A percentile compares a stretch with the other conserved stretches of the same genome.
These are phyloP conservation scores for Nicotiana sylvestris DNA, from an alignment of 257 asterid species.

Conservation along the genomic window DNA sequence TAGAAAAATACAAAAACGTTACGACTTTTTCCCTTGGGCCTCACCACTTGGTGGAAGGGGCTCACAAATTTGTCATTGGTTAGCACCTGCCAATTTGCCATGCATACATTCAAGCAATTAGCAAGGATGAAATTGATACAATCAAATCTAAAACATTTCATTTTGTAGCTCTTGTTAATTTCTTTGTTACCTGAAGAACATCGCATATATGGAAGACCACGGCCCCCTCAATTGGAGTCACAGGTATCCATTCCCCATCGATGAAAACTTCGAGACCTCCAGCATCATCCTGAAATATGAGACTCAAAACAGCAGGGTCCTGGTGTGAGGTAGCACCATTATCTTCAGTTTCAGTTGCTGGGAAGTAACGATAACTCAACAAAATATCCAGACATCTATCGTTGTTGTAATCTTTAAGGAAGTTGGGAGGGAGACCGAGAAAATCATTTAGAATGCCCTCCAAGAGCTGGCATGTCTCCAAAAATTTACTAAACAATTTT, in stretches of 20 bases:
- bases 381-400: not conserved
- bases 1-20: constrained; percentile 33
- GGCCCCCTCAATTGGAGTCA: not conserved
- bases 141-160: not conserved
- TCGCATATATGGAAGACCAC: not conserved
- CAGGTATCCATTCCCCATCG: not conserved
- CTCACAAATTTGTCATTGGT: not conserved
- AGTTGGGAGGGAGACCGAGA: not conserved
- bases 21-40: constrained; percentile 4
- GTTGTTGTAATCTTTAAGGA: not conserved
- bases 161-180: not conserved
- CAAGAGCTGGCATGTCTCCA: not conserved
- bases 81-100: not conserved
- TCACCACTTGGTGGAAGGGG: not conserved
- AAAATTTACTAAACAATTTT: not conserved
- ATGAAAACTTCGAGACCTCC: not conserved
- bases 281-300: not conserved
- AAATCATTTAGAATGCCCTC: not conserved
- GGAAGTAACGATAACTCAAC: not conserved
- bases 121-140: not conserved
- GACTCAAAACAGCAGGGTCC: not conserved
- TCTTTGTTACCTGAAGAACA: not conserved
- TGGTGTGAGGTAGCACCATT: not conserved
- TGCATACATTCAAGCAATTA: not conserved
- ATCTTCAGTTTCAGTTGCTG: not conserved